Percentiles rank a stretch among this genome's conserved stretches.
Evolutionary conservation across 1,284 basidiomycete species (phyloP).

Genomic region (Malassezia restricta): DNA sequence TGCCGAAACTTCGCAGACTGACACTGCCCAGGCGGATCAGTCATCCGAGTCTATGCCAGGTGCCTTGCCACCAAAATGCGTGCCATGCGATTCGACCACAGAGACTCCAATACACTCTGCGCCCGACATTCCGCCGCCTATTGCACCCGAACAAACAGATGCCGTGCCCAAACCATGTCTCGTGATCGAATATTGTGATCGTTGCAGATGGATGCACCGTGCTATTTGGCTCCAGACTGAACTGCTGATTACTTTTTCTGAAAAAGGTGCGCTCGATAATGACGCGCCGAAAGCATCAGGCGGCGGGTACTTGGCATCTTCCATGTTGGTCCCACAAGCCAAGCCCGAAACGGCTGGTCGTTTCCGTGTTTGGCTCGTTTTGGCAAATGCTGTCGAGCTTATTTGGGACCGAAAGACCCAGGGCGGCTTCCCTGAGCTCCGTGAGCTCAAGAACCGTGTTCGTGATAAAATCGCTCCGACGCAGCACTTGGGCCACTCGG

Average conservation of each 20-base stretch:
- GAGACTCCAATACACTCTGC: too few species aligned
- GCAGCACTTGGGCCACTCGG: conserved; percentile 14
- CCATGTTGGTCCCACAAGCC: conserved; percentile 10
- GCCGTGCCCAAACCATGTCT: conserved; percentile 8
- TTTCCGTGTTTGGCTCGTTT: conserved; percentile 12
- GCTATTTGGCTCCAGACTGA: conserved; percentile 17
- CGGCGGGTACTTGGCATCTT: conserved; percentile 4
- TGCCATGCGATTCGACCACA: too few species aligned
- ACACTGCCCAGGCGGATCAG: too few species aligned
- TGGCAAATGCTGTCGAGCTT: neutral
- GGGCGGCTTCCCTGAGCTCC: conserved; percentile 13
- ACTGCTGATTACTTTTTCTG: conserved; percentile 13
- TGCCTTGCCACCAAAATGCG: too few species aligned
- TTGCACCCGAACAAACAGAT: neutral
- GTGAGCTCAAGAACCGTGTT: conserved; percentile 14
- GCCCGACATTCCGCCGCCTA: neutral
- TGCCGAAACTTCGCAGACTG: too few species aligned
- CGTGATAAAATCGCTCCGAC: conserved; percentile 14
- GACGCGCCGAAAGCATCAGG: conserved; percentile 1
- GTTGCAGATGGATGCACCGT: conserved; percentile 17
- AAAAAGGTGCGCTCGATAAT: neutral
- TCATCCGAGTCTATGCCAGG: too few species aligned
- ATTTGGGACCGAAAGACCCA: conserved; percentile 14
- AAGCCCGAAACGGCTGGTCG: conserved; percentile 13
- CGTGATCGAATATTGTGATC: conserved; percentile 17